Conservation (phyloP, 2,329 filamentous ascomycete species). For the Chaetomium sp. region DNA sequence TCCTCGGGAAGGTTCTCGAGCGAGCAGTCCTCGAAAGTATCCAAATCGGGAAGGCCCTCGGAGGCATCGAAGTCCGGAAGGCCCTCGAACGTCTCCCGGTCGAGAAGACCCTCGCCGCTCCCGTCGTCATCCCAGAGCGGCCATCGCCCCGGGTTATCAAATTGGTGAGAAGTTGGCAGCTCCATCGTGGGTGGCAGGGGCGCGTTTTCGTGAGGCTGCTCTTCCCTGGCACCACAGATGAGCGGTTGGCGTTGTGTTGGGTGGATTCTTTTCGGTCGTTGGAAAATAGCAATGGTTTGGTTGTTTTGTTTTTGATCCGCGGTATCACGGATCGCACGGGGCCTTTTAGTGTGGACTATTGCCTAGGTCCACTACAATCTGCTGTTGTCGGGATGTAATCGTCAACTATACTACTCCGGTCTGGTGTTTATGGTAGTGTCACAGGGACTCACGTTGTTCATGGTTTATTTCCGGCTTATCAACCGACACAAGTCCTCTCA, state of each 20-base stretch:
- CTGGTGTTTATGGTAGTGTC: too few species aligned
- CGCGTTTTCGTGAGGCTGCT: background rate
- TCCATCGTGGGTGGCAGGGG: background rate
- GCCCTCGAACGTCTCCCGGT: too few species aligned
- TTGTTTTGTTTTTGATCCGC: background rate
- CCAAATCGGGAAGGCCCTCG: too few species aligned
- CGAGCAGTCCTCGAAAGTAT: too few species aligned
- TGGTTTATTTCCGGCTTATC: background rate
- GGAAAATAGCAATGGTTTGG: background rate
- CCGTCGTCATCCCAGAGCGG: background rate
- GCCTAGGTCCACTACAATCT: constrained; percentile 4
- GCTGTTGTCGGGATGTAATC: background rate
- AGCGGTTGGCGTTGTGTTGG: background rate
- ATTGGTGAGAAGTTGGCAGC: background rate
- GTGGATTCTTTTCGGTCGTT: background rate
- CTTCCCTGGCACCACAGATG: background rate
- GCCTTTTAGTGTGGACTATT: constrained; percentile 3
- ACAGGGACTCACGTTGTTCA: background rate
- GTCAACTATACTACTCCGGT: too few species aligned
- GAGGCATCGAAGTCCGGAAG: too few species aligned
- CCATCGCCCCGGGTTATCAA: background rate
- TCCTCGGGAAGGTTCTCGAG: too few species aligned
- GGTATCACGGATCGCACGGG: background rate
- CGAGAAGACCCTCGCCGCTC: background rate
- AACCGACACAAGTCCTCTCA: background rate